These are phyloP conservation scores for Gracilaria vermiculophylla DNA, from an alignment of 23 red algal genomes.

Conservation along the genomic window DNA sequence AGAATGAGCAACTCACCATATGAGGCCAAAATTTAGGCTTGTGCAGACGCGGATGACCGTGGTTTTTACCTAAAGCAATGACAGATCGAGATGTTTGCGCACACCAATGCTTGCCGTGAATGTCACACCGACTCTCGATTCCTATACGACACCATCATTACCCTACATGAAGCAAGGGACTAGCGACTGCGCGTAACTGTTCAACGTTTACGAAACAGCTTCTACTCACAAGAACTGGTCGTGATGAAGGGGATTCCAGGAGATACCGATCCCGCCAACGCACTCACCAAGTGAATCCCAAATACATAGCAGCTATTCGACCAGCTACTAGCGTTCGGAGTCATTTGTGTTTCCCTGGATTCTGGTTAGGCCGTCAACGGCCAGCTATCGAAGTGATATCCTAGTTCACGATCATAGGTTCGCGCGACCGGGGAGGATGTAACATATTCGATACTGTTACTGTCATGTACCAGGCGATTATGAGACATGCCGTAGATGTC, in stretches of 20 bases:
- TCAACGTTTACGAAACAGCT: slow-evolving; percentile 16
- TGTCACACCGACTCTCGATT: neutral
- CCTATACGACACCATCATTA: neutral
- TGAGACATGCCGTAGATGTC: too few species aligned
- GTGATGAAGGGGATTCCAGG: slow-evolving; percentile 28
- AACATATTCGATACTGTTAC: too few species aligned
- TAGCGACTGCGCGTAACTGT: neutral
- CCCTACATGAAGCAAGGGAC: slow-evolving; percentile 1
- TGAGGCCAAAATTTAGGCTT: neutral
- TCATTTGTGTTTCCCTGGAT: neutral
- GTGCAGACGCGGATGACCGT: slow-evolving; percentile 8
- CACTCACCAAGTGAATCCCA: slow-evolving; percentile 30
- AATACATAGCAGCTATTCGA: neutral
- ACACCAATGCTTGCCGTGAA: neutral
- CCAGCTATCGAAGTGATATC: neutral
- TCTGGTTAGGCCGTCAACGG: slow-evolving; percentile 16
- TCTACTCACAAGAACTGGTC: slow-evolving; percentile 9
- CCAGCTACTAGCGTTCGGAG: neutral
- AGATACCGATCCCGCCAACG: neutral
- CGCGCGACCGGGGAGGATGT: neutral
- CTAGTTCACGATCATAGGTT: neutral
- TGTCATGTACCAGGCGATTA: too few species aligned
- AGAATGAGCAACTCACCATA: neutral
- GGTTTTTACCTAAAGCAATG: neutral
- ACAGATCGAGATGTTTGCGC: neutral